These are phyloP conservation scores for Laetiporus sulphureus DNA, from an alignment of 1,284 basidiomycete genomes.

Conservation along the genomic window DNA sequence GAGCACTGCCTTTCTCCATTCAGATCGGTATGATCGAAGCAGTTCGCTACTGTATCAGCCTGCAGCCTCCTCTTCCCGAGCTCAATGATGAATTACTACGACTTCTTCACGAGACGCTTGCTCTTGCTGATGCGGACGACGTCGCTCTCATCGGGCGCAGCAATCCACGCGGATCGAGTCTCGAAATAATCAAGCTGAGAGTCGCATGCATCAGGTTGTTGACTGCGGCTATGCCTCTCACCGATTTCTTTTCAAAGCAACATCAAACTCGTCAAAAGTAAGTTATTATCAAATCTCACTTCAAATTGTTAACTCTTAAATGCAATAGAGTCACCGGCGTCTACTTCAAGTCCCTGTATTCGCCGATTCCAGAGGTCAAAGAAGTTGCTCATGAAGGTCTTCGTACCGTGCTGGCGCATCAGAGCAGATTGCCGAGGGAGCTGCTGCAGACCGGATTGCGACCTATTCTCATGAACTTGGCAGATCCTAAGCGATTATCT, in stretches of 20 bases:
- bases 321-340: slow-evolving; percentile 78
- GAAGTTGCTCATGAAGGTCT: slow-evolving; percentile 94
- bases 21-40: slow-evolving; percentile 99
- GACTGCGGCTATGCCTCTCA: slow-evolving; percentile 91
- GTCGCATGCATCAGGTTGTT: slow-evolving; percentile 93
- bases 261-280: slow-evolving; percentile 82
- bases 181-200: slow-evolving; percentile 88
- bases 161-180: slow-evolving; percentile 71
- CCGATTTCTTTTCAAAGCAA: slow-evolving; percentile 86
- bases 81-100: slow-evolving; percentile 91
- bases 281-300: no score
- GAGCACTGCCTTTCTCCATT: slow-evolving; percentile 91
- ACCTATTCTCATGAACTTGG: slow-evolving; percentile 97
- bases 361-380: slow-evolving; percentile 88
- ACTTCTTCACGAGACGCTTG: slow-evolving; percentile 90
- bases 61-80: slow-evolving; percentile 83
- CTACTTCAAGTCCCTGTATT: slow-evolving; percentile 99
- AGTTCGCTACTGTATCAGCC: slow-evolving; percentile 85
- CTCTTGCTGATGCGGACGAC: slow-evolving; percentile 95
- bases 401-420: slow-evolving; percentile 83
- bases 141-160: slow-evolving; percentile 70
- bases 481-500: slow-evolving; percentile 91
- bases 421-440: slow-evolving; percentile 93
- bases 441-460: slow-evolving; percentile 92
- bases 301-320: no score